phyloP scores from a whole-genome alignment of 306 rosid species.

The Lathyrus aphaca region DNA sequence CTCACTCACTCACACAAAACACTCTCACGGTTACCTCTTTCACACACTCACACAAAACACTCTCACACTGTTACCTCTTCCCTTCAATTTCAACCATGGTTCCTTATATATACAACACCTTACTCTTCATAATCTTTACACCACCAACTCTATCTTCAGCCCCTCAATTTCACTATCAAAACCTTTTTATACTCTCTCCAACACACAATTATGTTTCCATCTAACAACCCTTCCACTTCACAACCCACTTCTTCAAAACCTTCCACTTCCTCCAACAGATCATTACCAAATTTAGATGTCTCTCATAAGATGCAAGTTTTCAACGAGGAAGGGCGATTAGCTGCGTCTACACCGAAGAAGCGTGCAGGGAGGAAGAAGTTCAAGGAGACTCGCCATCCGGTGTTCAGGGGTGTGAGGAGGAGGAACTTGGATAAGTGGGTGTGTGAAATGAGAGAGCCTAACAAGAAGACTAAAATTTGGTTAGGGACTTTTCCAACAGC shows the following conservation, averaged over 20 bases:
- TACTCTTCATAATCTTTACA: neutral
- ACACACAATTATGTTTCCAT: conserved; percentile 43
- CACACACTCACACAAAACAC: too few species aligned
- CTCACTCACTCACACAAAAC: neutral
- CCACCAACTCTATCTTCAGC: neutral
- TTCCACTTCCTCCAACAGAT: neutral
- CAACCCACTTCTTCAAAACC: neutral
- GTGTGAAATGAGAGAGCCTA: conserved; percentile 82
- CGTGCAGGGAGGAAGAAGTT: conserved; percentile 90
- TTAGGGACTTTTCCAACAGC: conserved; percentile 64
- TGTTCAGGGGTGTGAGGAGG: conserved; percentile 71
- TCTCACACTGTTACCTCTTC: conserved; percentile 20
- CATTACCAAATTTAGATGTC: conserved; percentile 10
- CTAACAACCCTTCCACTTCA: conserved; percentile 13
- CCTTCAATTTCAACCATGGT: neutral
- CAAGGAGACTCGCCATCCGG: conserved; percentile 85
- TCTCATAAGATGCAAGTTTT: conserved; percentile 28
- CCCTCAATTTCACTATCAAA: neutral
- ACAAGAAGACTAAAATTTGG: conserved; percentile 65
- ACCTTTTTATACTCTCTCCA: neutral
- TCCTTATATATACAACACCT: neutral
- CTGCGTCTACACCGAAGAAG: conserved; percentile 70
- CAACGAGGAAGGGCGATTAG: conserved; percentile 60
- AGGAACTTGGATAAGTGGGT: conserved; percentile 86
- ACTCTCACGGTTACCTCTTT: too few species aligned